Evolutionary conservation across 169 alveolate genomes (phyloP), one percentile per base, ranked within the genome.

Genomic region (Cryptosporidium canis): DNA sequence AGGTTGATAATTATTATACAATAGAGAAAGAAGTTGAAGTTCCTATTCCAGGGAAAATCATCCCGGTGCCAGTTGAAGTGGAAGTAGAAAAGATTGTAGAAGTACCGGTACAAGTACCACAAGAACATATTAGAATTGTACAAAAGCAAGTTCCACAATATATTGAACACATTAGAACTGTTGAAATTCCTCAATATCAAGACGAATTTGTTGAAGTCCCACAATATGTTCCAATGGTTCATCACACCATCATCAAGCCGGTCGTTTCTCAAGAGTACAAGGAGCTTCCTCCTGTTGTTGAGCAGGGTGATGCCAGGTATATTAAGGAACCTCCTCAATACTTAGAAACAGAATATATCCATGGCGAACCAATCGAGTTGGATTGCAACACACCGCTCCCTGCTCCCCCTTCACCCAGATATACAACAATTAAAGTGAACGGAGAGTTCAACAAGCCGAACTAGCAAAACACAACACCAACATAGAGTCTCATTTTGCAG

Each of bases 261-360:
- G 72, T 77, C 14, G 85, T 77, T 8, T 77, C 85, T 18, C 85
- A 77, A 41, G 85, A 77, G 48, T 77, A 58, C 65, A 77, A 77
- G 29, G 85, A 77, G 16, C 85, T 77, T 24, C 85, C 85, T n/a
- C 85, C 85, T 12, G 85, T 77, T 56, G 85, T 77, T 9, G 85
- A 77, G 9, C 85, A 58, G 44, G 85, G 85, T 5, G 72, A 61
- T 41, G 64, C 45, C 16, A 51, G 85, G 43, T 77, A 77, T 37
- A 35, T 77, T 14, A 77, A 77, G 44, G 85, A 77, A 21, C 85
- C 85, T 12, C 85, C 85, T 7, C 85, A 77, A 31, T 77, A 77
- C 41, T 43, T 77, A 21, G 85, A 77, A 18, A 55, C 85, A 7
- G 85, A 77, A 24, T 77, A 77, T 58, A 6, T 77, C 14, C 85